Percentiles rank a stretch among this genome's conserved stretches.
Conservation (phyloP, 2,329 filamentous ascomycete genomes). For the Ophiocordyceps unilateralis region DNA sequence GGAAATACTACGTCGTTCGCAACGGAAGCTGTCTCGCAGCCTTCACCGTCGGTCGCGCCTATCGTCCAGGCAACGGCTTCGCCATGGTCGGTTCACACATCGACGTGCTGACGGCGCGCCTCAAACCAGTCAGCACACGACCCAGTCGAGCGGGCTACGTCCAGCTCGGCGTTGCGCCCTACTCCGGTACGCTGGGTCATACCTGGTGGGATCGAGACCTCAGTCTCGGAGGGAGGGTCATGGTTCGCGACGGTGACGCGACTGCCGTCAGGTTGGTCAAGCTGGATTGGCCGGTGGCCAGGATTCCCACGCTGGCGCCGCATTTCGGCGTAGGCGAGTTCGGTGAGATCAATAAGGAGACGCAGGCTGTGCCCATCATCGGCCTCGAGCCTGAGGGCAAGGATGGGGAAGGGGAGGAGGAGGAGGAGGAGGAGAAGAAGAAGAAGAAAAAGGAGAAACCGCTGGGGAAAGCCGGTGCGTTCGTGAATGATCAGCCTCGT, state of each 20-base stretch:
- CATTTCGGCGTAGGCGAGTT: conserved; percentile 73
- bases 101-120: conserved; percentile 73
- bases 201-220: conserved; percentile 98
- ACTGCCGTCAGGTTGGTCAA: conserved; percentile 72
- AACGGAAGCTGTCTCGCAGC: conserved; percentile 78
- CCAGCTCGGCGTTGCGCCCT: conserved; percentile 83
- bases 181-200: conserved; percentile 69
- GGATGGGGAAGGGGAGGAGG: conserved; percentile 35
- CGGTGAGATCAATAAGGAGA: conserved; percentile 63
- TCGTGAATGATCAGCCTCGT: conserved; percentile 69
- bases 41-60: conserved; percentile 66
- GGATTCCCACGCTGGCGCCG: conserved; percentile 78
- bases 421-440: conserved; percentile 8
- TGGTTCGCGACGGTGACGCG: conserved; percentile 62
- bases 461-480: conserved; percentile 51
- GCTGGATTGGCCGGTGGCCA: conserved; percentile 84
- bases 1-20: conserved; percentile 76
- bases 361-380: conserved; percentile 85
- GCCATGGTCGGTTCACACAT: conserved; percentile 85
- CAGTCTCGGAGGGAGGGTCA: conserved; percentile 72
- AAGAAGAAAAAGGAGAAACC: conserved; percentile 12
- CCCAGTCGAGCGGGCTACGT: conserved; percentile 72
- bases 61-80: conserved; percentile 70
- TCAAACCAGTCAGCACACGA: conserved; percentile 82
- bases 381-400: no score